A percentile compares a stretch with the other conserved stretches of the same genome.
Conservation (phyloP, 495 filamentous ascomycete species). For the Neurospora discreta region DNA sequence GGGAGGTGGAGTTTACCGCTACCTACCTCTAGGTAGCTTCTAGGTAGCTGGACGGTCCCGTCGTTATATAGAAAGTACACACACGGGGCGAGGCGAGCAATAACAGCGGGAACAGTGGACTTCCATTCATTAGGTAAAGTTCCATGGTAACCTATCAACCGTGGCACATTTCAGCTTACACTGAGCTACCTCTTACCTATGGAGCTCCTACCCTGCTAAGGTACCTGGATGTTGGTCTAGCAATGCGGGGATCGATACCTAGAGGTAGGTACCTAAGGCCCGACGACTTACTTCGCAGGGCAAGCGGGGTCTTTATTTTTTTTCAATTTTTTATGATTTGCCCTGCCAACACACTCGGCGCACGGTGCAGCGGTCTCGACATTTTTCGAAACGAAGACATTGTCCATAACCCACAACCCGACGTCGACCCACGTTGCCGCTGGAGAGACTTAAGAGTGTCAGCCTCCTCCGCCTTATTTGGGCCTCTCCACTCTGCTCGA, state of each 20-base stretch:
- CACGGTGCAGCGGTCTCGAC: background rate
- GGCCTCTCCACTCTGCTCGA: background rate
- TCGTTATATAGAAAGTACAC: background rate
- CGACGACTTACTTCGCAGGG: background rate
- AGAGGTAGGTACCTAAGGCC: background rate
- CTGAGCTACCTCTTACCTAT: background rate
- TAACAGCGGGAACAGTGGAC: background rate
- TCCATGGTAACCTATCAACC: conserved; percentile 4
- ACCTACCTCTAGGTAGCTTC: too few species aligned
- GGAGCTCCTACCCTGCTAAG: conserved; percentile 2
- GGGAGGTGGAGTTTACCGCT: background rate
- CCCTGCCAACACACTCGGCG: conserved; percentile 1
- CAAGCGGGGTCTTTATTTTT: background rate
- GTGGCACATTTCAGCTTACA: conserved; percentile 15
- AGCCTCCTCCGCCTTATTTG: background rate
- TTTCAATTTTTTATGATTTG: conserved; percentile 1
- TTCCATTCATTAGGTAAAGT: background rate
- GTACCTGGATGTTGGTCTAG: background rate
- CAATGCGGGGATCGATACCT: background rate
- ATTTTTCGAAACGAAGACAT: conserved; percentile 2
- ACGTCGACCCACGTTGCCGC: conserved; percentile 9
- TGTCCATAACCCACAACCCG: background rate
- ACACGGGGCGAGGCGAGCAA: background rate
- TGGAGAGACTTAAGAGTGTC: background rate
- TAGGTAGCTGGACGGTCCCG: too few species aligned